phyloP scores from a whole-genome alignment of 106 monocot species.

The Phalaenopsis aphrodite region DNA sequence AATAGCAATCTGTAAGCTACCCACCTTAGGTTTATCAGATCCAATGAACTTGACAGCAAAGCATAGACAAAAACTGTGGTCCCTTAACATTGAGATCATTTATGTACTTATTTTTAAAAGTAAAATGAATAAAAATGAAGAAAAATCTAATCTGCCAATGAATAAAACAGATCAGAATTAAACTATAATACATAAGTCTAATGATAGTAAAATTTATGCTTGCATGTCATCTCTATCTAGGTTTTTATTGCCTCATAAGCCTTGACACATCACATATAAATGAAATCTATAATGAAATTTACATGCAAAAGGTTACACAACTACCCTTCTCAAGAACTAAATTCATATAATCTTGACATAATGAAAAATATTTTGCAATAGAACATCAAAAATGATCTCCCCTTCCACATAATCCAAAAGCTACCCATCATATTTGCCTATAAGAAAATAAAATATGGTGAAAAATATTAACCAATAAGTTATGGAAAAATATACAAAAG shows the following conservation, averaged over 20 bases:
- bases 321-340: too few species aligned
- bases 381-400: too few species aligned
- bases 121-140: background rate
- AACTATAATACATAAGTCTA: background rate
- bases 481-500: background rate
- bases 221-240: background rate
- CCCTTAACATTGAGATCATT: constrained; percentile 3
- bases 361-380: too few species aligned
- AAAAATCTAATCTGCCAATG: background rate
- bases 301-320: too few species aligned
- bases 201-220: background rate
- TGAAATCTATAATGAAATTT: too few species aligned
- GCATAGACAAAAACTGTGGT: constrained; percentile 5
- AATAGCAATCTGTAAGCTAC: too few species aligned
- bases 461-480: too few species aligned
- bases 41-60: background rate
- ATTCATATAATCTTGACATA: too few species aligned
- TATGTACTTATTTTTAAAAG: background rate
- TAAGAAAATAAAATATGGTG: too few species aligned
- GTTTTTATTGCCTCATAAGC: background rate
- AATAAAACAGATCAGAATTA: constrained; percentile 2
- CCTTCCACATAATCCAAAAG: too few species aligned
- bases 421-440: background rate
- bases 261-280: background rate
- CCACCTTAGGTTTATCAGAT: constrained; percentile 2